A percentile compares a stretch with the other conserved stretches of the same genome.
Evolutionary conservation across 2,329 filamentous ascomycete genomes (phyloP).

Genomic region (Hypoxylon sp.): DNA sequence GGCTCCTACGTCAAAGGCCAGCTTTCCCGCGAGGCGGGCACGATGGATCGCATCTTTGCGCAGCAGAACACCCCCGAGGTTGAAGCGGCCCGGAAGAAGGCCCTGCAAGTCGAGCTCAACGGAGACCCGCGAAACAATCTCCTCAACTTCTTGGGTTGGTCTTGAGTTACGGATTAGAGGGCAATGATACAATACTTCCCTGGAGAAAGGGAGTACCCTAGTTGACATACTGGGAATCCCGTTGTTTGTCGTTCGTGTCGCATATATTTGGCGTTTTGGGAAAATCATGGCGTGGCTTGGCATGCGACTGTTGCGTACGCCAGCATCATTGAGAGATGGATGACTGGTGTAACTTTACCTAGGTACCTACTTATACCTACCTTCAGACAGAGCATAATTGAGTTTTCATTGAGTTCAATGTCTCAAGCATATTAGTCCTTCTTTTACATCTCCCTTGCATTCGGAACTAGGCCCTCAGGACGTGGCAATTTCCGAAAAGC

Average conservation of each 20-base stretch:
- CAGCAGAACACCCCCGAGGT: slow-evolving; percentile 52
- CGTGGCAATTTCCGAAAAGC: too few relatives aligned
- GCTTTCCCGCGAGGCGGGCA: slow-evolving; percentile 38
- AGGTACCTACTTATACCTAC: slow-evolving; percentile 19
- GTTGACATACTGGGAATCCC: slow-evolving; percentile 4
- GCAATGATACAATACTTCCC: slow-evolving; percentile 5
- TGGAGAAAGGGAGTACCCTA: slow-evolving; percentile 6
- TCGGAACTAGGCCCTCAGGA: too few relatives aligned
- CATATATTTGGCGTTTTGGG: slow-evolving; percentile 38
- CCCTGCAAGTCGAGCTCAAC: slow-evolving; percentile 45
- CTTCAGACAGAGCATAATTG: slow-evolving; percentile 21
- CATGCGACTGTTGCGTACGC: slow-evolving; percentile 13
- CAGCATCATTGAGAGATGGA: slow-evolving; percentile 22
- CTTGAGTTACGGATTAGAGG: slow-evolving; percentile 17
- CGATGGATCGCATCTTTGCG: slow-evolving; percentile 49
- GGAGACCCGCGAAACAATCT: slow-evolving; percentile 51
- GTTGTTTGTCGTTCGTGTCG: slow-evolving; percentile 22
- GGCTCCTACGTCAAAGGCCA: slow-evolving; percentile 45
- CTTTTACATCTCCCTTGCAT: not conserved
- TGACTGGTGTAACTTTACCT: slow-evolving; percentile 21
- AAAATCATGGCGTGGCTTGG: slow-evolving; percentile 12
- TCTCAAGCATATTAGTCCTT: not conserved
- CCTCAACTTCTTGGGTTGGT: slow-evolving; percentile 51
- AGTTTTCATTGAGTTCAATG: slow-evolving; percentile 18
- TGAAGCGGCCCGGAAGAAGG: slow-evolving; percentile 44